These are phyloP conservation scores for Triangularia verruculosa DNA, from an alignment of 2,329 filamentous ascomycete species.

Conservation along the genomic window DNA sequence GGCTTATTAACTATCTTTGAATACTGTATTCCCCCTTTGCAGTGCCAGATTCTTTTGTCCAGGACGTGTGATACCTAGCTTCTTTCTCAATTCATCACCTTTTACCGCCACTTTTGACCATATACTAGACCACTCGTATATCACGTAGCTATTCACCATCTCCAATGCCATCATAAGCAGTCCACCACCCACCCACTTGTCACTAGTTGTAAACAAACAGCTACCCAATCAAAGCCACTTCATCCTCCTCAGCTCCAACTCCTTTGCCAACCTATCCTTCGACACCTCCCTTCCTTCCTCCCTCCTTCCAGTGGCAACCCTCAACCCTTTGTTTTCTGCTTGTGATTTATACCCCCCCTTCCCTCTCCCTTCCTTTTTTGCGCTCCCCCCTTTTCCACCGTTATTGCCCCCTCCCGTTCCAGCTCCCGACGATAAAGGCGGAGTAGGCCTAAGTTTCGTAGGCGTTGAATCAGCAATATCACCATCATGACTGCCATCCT, in stretches of 20 bases:
- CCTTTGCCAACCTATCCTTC: neutral
- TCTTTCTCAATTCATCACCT: no score
- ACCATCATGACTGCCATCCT: no score
- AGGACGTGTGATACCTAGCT: no score
- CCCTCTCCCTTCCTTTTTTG: neutral
- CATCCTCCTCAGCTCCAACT: neutral
- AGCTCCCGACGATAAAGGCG: neutral
- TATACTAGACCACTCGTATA: no score
- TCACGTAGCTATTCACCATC: no score
- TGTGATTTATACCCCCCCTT: neutral
- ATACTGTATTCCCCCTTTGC: no score
- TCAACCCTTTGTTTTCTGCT: neutral
- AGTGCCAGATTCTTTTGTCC: no score
- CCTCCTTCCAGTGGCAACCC: neutral
- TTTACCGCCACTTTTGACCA: no score
- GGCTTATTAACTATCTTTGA: no score
- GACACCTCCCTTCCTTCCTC: neutral
- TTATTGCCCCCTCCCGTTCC: neutral
- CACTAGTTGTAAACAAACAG: neutral
- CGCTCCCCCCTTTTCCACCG: neutral
- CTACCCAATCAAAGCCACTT: neutral
- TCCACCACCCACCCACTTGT: no score
- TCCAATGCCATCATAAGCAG: no score
- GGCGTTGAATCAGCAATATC: no score
- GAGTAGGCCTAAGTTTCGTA: neutral